Evolutionary conservation across 2,329 filamentous ascomycete genomes (phyloP).

Genomic region (Botrytis sinoallii): DNA sequence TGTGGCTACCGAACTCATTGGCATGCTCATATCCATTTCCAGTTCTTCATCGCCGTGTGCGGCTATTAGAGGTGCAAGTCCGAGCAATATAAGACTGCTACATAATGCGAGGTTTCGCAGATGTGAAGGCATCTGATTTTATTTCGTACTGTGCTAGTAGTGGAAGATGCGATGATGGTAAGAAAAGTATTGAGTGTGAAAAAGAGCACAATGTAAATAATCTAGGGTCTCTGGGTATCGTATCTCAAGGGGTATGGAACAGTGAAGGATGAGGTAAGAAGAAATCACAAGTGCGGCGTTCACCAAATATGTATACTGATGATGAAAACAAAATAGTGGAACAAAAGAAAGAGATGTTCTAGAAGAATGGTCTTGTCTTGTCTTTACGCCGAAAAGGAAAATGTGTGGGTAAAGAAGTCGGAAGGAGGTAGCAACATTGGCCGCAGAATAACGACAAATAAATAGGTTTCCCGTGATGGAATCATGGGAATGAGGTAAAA

Average conservation of each 20-base stretch:
- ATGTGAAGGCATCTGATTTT: slow-evolving; percentile 14
- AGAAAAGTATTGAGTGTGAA: neutral
- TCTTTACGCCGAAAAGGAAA: neutral
- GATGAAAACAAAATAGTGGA: slow-evolving; percentile 14
- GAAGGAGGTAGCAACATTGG: neutral
- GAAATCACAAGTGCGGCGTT: slow-evolving; percentile 2
- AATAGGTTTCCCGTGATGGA: neutral
- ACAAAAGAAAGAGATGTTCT: slow-evolving; percentile 16
- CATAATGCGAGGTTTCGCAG: neutral
- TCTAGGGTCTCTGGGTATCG: neutral
- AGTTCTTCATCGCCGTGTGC: slow-evolving; percentile 29
- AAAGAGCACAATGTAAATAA: neutral
- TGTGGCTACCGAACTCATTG: slow-evolving; percentile 16
- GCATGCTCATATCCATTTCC: slow-evolving; percentile 31
- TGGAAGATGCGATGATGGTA: neutral
- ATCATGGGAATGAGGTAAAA: neutral
- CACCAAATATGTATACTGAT: neutral
- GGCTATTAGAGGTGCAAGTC: slow-evolving; percentile 14
- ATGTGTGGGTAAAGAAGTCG: neutral
- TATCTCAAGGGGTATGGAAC: neutral
- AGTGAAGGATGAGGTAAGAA: neutral
- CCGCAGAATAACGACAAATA: neutral
- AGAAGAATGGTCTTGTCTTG: slow-evolving; percentile 10
- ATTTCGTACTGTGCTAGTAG: neutral
- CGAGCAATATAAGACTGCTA: slow-evolving; percentile 20